Percentiles rank a stretch among this genome's conserved stretches.
Conservation (phyloP, 2,329 filamentous ascomycete species). For the Pseudocercospora vitis region DNA sequence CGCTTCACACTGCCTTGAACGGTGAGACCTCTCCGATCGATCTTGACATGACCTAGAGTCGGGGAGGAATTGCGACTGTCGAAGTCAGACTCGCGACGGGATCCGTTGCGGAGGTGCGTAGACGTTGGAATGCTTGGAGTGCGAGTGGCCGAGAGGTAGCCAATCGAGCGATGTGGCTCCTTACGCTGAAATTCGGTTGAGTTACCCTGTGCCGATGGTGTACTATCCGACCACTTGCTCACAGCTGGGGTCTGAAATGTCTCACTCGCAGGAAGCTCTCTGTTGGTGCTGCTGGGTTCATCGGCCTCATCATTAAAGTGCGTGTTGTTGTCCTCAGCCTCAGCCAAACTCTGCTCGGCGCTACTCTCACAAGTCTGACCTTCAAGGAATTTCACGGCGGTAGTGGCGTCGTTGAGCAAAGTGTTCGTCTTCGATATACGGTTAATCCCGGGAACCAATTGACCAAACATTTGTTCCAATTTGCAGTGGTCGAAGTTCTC, state of each 20-base stretch:
- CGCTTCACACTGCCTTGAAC: conserved; percentile 17
- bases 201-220: conserved; percentile 23
- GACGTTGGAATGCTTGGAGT: conserved; percentile 11
- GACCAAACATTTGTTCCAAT: conserved; percentile 7
- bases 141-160: conserved; percentile 25
- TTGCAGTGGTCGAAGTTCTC: conserved; percentile 6
- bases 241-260: conserved; percentile 6
- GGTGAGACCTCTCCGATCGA: conserved; percentile 22
- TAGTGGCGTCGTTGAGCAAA: conserved; percentile 7
- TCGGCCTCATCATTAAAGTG: neutral
- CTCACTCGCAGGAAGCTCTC: neutral
- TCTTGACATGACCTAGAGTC: conserved; percentile 20
- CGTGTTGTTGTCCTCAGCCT: neutral
- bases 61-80: conserved; percentile 28
- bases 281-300: neutral
- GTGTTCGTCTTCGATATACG: neutral
- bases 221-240: conserved; percentile 36
- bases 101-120: neutral
- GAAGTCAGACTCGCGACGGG: conserved; percentile 1
- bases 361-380: neutral
- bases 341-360: neutral
- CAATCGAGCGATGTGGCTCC: conserved; percentile 25
- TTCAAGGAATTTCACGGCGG: conserved; percentile 4
- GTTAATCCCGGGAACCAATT: neutral
- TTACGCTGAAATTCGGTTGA: conserved; percentile 13